phyloP scores from a whole-genome alignment of 441 rosid species.

The Viola pubescens region DNA sequence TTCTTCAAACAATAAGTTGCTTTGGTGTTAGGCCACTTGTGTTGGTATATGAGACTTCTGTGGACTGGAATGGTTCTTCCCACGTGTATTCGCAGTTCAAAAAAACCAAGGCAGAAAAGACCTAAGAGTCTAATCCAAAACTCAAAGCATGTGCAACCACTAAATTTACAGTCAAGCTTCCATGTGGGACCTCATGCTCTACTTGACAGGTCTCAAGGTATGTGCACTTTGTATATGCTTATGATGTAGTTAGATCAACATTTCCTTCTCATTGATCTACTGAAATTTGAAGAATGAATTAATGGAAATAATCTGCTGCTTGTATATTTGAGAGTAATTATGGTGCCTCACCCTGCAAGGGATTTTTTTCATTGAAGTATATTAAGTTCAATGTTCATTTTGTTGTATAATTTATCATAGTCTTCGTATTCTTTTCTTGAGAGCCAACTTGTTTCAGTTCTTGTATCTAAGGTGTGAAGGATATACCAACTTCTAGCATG shows the following conservation, averaged over 20 bases:
- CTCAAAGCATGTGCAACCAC: conserved; percentile 56
- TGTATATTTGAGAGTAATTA: background rate
- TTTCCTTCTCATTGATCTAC: conserved; percentile 4
- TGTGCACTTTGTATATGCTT: conserved; percentile 9
- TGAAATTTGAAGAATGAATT: background rate
- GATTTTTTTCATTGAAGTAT: background rate
- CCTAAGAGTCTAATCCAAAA: conserved; percentile 42
- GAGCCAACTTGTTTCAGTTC: conserved; percentile 19
- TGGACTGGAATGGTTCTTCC: conserved; percentile 12
- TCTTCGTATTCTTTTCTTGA: background rate
- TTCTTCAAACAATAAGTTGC: conserved; percentile 11
- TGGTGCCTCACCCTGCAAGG: background rate
- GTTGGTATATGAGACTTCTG: conserved; percentile 6
- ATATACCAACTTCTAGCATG: conserved; percentile 24
- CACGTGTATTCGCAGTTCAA: conserved; percentile 47
- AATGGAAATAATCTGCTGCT: background rate
- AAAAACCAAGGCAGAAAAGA: conserved; percentile 57
- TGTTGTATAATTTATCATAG: background rate
- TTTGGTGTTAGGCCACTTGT: conserved; percentile 7
- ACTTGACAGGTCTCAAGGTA: conserved; percentile 61
- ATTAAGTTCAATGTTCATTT: background rate
- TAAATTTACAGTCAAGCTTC: conserved; percentile 42
- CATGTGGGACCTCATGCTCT: conserved; percentile 38
- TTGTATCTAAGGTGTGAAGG: conserved; percentile 39
- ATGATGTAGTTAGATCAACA: conserved; percentile 2